Percentiles rank a stretch among this genome's conserved stretches.
Conservation (phyloP, 108 stramenopile species). For the Nannochloropsis oceanica region DNA sequence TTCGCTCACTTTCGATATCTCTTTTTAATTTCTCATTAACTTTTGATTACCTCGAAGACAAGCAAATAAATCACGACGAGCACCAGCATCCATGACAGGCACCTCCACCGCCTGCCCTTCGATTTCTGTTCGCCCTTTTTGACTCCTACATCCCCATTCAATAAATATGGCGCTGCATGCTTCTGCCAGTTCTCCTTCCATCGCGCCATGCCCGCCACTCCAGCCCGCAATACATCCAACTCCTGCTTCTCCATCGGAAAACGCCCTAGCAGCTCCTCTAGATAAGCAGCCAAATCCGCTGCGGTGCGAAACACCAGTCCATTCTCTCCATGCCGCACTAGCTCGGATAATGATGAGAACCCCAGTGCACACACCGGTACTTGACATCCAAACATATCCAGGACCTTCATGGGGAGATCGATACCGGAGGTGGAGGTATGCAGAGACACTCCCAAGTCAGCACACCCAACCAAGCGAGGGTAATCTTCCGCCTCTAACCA, state of each 20-base stretch:
- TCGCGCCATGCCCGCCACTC: background rate
- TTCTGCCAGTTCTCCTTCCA: background rate
- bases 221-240: slow-evolving; percentile 6
- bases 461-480: slow-evolving; percentile 52
- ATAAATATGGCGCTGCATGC: background rate
- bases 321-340: slow-evolving; percentile 53
- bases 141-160: too few species aligned
- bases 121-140: too few species aligned
- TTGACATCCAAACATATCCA: slow-evolving; percentile 89
- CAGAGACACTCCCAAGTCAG: slow-evolving; percentile 68
- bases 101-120: too few species aligned
- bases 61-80: too few species aligned
- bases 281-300: slow-evolving; percentile 1
- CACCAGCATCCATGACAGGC: too few species aligned
- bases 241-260: slow-evolving; percentile 7
- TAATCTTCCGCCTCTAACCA: slow-evolving; percentile 91
- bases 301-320: slow-evolving; percentile 13
- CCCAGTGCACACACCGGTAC: slow-evolving; percentile 79
- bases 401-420: slow-evolving; percentile 97
- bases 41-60: too few species aligned
- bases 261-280: slow-evolving; percentile 14
- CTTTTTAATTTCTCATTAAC: too few species aligned
- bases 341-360: slow-evolving; percentile 71
- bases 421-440: slow-evolving; percentile 81
- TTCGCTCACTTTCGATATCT: too few species aligned